These are phyloP conservation scores for Solanum chacoense DNA, from an alignment of 305 asterid genomes.

Conservation along the genomic window DNA sequence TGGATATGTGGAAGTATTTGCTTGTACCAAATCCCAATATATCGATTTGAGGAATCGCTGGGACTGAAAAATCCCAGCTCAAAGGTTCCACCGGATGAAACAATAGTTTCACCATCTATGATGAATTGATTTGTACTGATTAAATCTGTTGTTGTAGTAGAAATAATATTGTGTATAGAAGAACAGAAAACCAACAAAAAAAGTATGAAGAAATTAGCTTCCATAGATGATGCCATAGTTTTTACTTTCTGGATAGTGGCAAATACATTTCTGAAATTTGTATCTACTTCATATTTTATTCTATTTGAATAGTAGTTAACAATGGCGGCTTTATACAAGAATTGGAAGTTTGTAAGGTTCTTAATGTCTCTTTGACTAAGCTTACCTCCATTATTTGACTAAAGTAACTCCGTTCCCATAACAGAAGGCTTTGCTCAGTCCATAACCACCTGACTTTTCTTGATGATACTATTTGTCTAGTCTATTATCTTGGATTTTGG, in stretches of 20 bases:
- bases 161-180: neutral
- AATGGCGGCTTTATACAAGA: neutral
- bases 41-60: neutral
- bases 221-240: neutral
- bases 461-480: neutral
- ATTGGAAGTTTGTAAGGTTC: neutral
- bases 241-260: neutral
- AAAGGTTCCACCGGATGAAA: slow-evolving; percentile 3
- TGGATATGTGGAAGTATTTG: neutral
- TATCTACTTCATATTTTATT: neutral
- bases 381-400: neutral
- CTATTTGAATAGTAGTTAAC: neutral
- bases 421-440: neutral
- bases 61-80: slow-evolving; percentile 9
- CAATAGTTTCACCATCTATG: neutral
- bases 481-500: neutral
- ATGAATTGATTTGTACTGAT: neutral
- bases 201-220: neutral
- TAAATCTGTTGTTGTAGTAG: neutral
- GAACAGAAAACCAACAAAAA: neutral
- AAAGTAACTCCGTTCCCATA: neutral
- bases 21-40: slow-evolving; percentile 14
- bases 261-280: neutral
- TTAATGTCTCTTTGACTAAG: neutral
- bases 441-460: neutral